Evolutionary conservation across 2,329 filamentous ascomycete species (phyloP).

Genomic region (Aspergillus neotritici): DNA sequence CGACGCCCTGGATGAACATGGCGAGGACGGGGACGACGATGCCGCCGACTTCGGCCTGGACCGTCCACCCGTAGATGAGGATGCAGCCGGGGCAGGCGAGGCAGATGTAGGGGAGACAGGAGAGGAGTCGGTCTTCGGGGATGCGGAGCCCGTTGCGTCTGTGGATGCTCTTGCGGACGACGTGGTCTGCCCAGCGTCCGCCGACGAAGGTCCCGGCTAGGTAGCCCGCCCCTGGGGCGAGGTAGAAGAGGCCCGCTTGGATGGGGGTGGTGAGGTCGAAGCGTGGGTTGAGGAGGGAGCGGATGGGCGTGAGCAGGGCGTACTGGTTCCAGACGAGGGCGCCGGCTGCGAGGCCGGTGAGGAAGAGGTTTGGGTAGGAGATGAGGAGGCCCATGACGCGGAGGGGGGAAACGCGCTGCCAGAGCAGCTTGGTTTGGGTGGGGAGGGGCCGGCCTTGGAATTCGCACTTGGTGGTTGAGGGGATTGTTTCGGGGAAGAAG

Average conservation of each 20-base stretch:
- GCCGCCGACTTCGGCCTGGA: conserved; percentile 52
- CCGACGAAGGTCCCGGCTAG: conserved; percentile 64
- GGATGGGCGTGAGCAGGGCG: conserved; percentile 61
- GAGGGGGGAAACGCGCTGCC: conserved; percentile 61
- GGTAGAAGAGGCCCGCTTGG: conserved; percentile 65
- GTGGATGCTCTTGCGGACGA: conserved; percentile 59
- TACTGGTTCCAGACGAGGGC: conserved; percentile 73
- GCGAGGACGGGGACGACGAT: conserved; percentile 59
- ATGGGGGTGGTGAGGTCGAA: conserved; percentile 63
- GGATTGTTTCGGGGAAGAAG: conserved; percentile 67
- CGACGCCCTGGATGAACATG: conserved; percentile 69
- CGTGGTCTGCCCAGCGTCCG: conserved; percentile 64
- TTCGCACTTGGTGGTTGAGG: conserved; percentile 57
- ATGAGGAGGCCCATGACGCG: conserved; percentile 58
- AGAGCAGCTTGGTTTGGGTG: conserved; percentile 51
- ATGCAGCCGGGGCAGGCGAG: conserved; percentile 57
- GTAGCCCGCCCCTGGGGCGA: conserved; percentile 67
- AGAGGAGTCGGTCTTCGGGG: conserved; percentile 63
- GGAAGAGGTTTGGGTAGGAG: conserved; percentile 62
- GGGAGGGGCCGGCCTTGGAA: conserved; percentile 50
- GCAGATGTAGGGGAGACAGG: conserved; percentile 53
- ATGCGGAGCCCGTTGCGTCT: conserved; percentile 54
- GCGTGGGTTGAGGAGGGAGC: conserved; percentile 68
- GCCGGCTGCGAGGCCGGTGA: conserved; percentile 56
- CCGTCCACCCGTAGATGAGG: conserved; percentile 63